Evolutionary conservation across 768 basidiomycete species (phyloP), one percentile per base, ranked within the genome.

Genomic region (Lyophyllum shimeji): DNA sequence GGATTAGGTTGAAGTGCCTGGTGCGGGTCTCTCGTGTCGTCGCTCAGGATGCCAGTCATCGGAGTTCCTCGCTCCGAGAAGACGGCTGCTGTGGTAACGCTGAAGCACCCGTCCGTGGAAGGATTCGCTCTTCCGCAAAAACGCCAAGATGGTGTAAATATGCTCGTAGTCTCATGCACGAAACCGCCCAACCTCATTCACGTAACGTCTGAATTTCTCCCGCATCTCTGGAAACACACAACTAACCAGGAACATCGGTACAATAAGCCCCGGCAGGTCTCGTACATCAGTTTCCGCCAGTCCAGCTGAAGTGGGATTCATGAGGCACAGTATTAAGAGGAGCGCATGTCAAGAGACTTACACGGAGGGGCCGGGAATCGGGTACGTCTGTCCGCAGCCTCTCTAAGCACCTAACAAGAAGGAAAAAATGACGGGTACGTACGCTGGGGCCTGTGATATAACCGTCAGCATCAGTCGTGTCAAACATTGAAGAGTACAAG

Each of bases 321-420:
- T 18, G n/a, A 7, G 11, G 20, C n/a, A 1, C 12, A 1, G 17
- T 21, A 18, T 42, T 7, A 42, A 42, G 40, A 11, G 7, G n/a
- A 40, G n/a, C 4, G 11, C 7, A 20, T 18, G 34, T 37, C 15
- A 42, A 12, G 27, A 50, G 11, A 65, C 73, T 60, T 63, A 76
- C 70, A 77, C 71, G 23, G 73, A 61, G 12, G 76, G 76, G 2
- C 76, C 76, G 8, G 77, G 76, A 43, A 77, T 77, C 73, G 72
- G 56, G 15, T 79, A 79, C 20, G 69, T 58, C 63, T 67, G 12
- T 13, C 8, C 7, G 7, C 11, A 37, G 34, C 34, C 12, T 11
- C 18, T 21, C 2, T 17, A 7, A 37, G 34, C 20, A 4, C 8
- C 9, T 20, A n/a, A 25, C 1, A 25, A 18, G 24, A 21, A 9